Evolutionary conservation across 148 eudicot species (phyloP).

Genomic region (Rhododendron williamsianum): DNA sequence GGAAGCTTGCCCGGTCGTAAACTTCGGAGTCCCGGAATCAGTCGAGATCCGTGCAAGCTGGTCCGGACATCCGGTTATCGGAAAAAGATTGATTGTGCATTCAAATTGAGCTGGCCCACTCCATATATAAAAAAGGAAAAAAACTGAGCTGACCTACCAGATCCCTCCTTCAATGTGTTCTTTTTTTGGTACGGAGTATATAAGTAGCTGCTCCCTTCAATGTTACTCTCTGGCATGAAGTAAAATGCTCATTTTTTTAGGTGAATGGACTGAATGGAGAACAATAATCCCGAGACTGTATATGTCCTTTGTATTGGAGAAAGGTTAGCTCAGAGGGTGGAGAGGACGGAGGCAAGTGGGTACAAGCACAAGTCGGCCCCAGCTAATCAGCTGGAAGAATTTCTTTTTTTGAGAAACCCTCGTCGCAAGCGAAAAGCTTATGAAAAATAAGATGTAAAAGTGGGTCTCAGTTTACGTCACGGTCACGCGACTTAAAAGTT

Average conservation of each 20-base stretch:
- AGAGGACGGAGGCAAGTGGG: too few relatives aligned
- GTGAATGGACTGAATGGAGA: not conserved
- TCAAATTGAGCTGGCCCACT: not conserved
- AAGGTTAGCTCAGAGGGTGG: not conserved
- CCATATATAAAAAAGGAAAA: not conserved
- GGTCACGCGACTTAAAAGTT: not conserved
- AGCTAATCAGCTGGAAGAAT: not conserved
- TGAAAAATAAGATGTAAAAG: not conserved
- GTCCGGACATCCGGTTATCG: not conserved
- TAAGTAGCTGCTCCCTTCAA: not conserved
- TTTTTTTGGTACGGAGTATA: too few relatives aligned
- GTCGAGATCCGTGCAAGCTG: not conserved
- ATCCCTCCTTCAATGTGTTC: not conserved
- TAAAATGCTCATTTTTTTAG: not conserved
- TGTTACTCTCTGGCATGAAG: not conserved
- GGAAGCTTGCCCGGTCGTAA: too few relatives aligned
- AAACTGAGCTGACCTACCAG: not conserved
- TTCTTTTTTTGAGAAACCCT: not conserved
- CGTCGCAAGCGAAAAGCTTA: not conserved
- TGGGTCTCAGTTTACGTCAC: not conserved
- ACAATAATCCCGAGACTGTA: not conserved
- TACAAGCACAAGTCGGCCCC: not conserved
- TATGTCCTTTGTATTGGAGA: not conserved
- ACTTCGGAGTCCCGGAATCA: not conserved
- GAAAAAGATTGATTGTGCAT: not conserved